phyloP scores from a whole-genome alignment of 352 stramenopile species.

The Pythium grandisporangium region DNA sequence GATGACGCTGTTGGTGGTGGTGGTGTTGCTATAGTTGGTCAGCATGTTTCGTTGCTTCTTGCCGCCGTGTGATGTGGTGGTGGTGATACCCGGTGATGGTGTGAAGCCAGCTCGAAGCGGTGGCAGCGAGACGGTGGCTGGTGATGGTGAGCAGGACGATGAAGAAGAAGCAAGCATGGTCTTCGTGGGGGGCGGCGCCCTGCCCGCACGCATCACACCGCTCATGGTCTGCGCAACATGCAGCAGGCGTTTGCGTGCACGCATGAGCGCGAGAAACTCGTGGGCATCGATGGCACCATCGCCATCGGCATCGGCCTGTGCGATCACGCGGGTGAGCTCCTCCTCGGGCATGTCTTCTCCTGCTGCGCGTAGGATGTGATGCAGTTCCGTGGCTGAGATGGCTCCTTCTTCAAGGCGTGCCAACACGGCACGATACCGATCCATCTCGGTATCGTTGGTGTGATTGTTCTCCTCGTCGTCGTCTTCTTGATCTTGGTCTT shows the following conservation, averaged over 20 bases:
- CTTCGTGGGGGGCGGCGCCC: background rate
- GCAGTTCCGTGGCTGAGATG: constrained; percentile 66
- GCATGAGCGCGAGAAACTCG: constrained; percentile 75
- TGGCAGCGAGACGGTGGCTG: constrained; percentile 21
- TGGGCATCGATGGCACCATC: constrained; percentile 74
- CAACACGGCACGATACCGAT: constrained; percentile 51
- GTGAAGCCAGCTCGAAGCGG: too few relatives aligned
- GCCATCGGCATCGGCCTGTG: constrained; percentile 55
- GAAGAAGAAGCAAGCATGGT: background rate
- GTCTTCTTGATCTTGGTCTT: too few relatives aligned
- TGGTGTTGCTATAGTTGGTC: too few relatives aligned
- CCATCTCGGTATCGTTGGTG: constrained; percentile 25
- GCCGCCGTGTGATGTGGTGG: constrained; percentile 23
- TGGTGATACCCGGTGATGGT: too few relatives aligned
- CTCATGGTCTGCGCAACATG: constrained; percentile 60
- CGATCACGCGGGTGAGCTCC: constrained; percentile 53
- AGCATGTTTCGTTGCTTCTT: too few relatives aligned
- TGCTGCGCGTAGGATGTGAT: constrained; percentile 34
- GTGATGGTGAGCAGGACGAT: constrained; percentile 1
- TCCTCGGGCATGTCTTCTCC: constrained; percentile 73
- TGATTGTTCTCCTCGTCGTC: constrained; percentile 3
- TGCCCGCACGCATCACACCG: constrained; percentile 27
- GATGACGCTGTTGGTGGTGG: constrained; percentile 33
- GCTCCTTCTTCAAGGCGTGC: constrained; percentile 62
- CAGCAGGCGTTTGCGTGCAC: constrained; percentile 63